Evolutionary conservation across 1,284 basidiomycete genomes (phyloP).

Genomic region (Takashimella koratensis): DNA sequence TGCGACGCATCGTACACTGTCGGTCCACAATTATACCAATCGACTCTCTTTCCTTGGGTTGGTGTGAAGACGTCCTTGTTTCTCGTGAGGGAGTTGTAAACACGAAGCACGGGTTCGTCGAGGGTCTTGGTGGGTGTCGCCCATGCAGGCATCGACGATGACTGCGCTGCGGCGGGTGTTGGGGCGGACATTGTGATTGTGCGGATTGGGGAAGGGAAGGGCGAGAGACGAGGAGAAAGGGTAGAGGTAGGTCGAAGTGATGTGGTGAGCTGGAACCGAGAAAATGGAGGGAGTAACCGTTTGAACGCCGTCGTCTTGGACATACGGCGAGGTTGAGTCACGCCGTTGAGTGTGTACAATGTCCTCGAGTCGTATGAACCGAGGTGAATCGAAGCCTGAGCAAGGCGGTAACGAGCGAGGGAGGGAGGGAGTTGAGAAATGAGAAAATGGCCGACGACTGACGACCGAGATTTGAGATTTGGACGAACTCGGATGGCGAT

Average conservation of each 20-base stretch:
- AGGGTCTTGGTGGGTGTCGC: conserved; percentile 25
- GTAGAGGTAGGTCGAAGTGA: neutral
- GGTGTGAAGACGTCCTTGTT: conserved; percentile 88
- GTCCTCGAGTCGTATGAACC: too few species aligned
- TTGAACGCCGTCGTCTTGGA: too few species aligned
- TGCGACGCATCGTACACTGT: conserved; percentile 98
- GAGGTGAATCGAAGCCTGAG: too few species aligned
- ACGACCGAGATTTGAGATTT: too few species aligned
- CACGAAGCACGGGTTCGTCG: conserved; percentile 58
- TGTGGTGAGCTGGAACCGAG: too few species aligned
- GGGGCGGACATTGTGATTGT: conserved; percentile 14
- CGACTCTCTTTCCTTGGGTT: conserved; percentile 74
- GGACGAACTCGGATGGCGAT: too few species aligned
- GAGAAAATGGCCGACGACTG: too few species aligned
- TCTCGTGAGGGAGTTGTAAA: conserved; percentile 93
- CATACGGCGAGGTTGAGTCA: too few species aligned
- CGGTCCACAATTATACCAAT: conserved; percentile 99
- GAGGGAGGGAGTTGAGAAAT: too few species aligned
- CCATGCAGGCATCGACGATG: conserved; percentile 46
- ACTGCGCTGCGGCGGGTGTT: conserved; percentile 20
- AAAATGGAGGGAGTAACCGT: too few species aligned
- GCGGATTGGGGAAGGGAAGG: neutral
- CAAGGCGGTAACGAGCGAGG: too few species aligned
- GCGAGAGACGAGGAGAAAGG: neutral
- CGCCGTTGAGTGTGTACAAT: too few species aligned